Conservation (phyloP, 2,329 filamentous ascomycete species). For the Talaromyces islandicus region DNA sequence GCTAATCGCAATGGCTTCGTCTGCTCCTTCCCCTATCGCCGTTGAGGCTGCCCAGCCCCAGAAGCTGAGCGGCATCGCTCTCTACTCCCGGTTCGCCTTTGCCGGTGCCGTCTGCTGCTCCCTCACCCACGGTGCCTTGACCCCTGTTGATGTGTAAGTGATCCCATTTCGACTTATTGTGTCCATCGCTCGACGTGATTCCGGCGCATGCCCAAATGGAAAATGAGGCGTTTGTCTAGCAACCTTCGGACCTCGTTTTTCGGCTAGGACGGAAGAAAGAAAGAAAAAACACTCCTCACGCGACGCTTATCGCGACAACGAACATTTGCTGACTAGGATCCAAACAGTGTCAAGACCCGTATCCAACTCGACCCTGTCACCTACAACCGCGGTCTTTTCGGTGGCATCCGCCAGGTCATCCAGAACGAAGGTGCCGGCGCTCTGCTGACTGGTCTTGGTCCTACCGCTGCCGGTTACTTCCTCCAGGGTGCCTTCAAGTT, state of each 20-base stretch:
- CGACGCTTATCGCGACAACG: slow-evolving; percentile 7
- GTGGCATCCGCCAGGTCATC: slow-evolving; percentile 81
- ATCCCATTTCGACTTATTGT: not conserved
- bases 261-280: not conserved
- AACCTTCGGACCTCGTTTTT: not conserved
- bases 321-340: slow-evolving; percentile 13
- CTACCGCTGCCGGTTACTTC: slow-evolving; percentile 86
- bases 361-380: slow-evolving; percentile 87
- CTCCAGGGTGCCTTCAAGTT: slow-evolving; percentile 91
- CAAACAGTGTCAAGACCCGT: slow-evolving; percentile 81
- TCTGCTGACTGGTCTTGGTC: slow-evolving; percentile 78
- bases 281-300: not conserved
- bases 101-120: slow-evolving; percentile 98
- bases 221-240: not conserved
- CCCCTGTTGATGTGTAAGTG: slow-evolving; percentile 98
- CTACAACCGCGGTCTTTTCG: slow-evolving; percentile 83
- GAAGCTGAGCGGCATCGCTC: slow-evolving; percentile 58
- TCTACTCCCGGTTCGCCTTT: slow-evolving; percentile 96
- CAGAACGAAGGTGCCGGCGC: slow-evolving; percentile 78
- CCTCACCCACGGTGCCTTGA: slow-evolving; percentile 92
- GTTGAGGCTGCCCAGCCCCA: slow-evolving; percentile 32
- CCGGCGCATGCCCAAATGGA: not conserved
- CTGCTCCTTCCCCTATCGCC: slow-evolving; percentile 18
- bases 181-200: not conserved
- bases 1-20: slow-evolving; percentile 17